phyloP scores from a whole-genome alignment of 2,329 filamentous ascomycete species.

The Trichoderma koningii region DNA sequence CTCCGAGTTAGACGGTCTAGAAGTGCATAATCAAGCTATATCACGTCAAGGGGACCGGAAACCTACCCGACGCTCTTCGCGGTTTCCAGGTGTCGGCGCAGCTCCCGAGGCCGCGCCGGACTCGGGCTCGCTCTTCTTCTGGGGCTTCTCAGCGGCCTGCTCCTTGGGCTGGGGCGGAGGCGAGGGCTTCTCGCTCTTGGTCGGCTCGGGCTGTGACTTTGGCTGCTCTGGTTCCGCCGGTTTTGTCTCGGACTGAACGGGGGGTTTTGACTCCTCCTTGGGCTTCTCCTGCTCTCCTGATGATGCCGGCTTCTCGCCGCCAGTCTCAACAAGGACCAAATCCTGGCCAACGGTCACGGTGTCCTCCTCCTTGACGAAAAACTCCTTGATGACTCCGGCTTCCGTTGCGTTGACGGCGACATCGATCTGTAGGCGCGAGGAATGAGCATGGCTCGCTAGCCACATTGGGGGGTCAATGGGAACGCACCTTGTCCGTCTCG shows the following conservation, averaged over 20 bases:
- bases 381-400: slow-evolving; percentile 87
- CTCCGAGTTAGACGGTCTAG: not conserved
- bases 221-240: slow-evolving; percentile 18
- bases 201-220: slow-evolving; percentile 33
- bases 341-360: slow-evolving; percentile 95
- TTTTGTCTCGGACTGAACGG: slow-evolving; percentile 9
- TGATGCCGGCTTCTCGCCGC: slow-evolving; percentile 43
- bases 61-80: slow-evolving; percentile 85
- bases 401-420: slow-evolving; percentile 94
- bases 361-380: slow-evolving; percentile 89
- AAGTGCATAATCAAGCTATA: not conserved
- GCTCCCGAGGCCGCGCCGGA: slow-evolving; percentile 27
- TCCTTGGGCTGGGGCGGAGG: slow-evolving; percentile 29
- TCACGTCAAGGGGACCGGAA: not conserved
- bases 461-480: not conserved
- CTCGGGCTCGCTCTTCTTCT: slow-evolving; percentile 36
- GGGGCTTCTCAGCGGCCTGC: slow-evolving; percentile 21
- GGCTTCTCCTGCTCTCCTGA: slow-evolving; percentile 30
- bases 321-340: slow-evolving; percentile 80
- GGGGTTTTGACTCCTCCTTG: slow-evolving; percentile 11
- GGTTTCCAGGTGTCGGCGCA: slow-evolving; percentile 58
- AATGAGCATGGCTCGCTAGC: not conserved
- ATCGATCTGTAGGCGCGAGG: slow-evolving; percentile 68
- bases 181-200: slow-evolving; percentile 38
- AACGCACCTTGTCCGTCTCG: slow-evolving; percentile 90